Conservation (phyloP, 2,329 filamentous ascomycete genomes). For the Trichoderma koningii region DNA sequence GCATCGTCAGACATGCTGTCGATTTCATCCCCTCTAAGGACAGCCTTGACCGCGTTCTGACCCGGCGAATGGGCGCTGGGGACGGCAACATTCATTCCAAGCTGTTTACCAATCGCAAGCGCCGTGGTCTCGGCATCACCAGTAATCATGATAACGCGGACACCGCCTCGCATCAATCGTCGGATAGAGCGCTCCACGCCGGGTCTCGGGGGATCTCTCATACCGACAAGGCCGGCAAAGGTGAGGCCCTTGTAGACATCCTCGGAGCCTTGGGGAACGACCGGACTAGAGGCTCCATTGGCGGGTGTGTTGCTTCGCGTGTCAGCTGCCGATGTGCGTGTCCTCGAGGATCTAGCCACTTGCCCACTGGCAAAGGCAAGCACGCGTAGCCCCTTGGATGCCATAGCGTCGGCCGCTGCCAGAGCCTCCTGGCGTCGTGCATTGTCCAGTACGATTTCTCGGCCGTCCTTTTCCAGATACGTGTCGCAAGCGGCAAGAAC, state of each 20-base stretch:
- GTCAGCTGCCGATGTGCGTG: conserved; percentile 41
- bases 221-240: conserved; percentile 91
- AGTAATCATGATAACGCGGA: conserved; percentile 99
- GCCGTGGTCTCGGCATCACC: conserved; percentile 95
- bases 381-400: conserved; percentile 83
- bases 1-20: conserved; percentile 87
- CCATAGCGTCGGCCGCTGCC: conserved; percentile 82
- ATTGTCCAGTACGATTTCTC: conserved; percentile 82
- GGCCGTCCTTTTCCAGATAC: conserved; percentile 82
- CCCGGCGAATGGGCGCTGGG: conserved; percentile 54
- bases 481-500: conserved; percentile 86
- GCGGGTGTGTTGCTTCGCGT: conserved; percentile 57
- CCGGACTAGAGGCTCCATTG: conserved; percentile 44
- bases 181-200: conserved; percentile 88
- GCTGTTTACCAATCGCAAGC: conserved; percentile 86
- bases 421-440: conserved; percentile 71
- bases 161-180: conserved; percentile 87
- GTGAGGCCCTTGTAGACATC: conserved; percentile 80
- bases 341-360: conserved; percentile 52
- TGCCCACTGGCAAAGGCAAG: conserved; percentile 89
- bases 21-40: conserved; percentile 88
- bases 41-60: conserved; percentile 65
- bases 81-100: conserved; percentile 83
- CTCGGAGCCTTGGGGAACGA: conserved; percentile 54
- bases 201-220: conserved; percentile 93